phyloP scores from a whole-genome alignment of 768 basidiomycete species.

The Calocera viscosa region DNA sequence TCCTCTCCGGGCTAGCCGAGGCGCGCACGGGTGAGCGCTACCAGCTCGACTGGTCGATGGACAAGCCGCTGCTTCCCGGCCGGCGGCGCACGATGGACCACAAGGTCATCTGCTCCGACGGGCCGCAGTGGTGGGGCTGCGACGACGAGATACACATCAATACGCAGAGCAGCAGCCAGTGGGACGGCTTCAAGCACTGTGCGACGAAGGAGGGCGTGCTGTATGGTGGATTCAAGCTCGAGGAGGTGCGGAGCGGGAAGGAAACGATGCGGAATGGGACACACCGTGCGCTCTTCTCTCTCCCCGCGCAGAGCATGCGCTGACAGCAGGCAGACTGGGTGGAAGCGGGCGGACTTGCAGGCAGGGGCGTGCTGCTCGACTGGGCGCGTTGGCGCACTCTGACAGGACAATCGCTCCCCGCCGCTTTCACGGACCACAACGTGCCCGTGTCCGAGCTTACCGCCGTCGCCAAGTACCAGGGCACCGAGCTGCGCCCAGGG shows the following conservation, averaged over 20 bases:
- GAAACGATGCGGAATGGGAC: background rate
- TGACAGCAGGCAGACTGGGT: background rate
- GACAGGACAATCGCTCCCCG: slow-evolving; percentile 34
- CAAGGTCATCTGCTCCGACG: slow-evolving; percentile 1
- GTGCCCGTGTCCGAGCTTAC: slow-evolving; percentile 45
- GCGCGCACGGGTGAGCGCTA: slow-evolving; percentile 8
- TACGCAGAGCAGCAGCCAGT: slow-evolving; percentile 3
- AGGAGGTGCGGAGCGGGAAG: background rate
- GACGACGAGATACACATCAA: slow-evolving; percentile 2
- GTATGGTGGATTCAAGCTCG: background rate
- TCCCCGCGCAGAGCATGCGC: background rate
- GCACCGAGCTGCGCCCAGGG: slow-evolving; percentile 44
- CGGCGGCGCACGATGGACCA: background rate
- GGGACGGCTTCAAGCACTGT: slow-evolving; percentile 5
- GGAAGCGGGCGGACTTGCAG: slow-evolving; percentile 37
- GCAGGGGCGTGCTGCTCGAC: slow-evolving; percentile 56
- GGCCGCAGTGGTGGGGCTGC: background rate
- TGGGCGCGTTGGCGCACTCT: slow-evolving; percentile 39
- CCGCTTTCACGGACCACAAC: slow-evolving; percentile 47
- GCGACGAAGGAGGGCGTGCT: slow-evolving; percentile 2
- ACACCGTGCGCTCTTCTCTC: background rate
- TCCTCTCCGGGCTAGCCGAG: slow-evolving; percentile 10
- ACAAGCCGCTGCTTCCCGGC: background rate
- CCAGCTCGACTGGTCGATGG: slow-evolving; percentile 2
- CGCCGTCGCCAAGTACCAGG: slow-evolving; percentile 46